These are phyloP conservation scores for Talaromyces rugulosus DNA, from an alignment of 2,329 filamentous ascomycete species.

Conservation along the genomic window DNA sequence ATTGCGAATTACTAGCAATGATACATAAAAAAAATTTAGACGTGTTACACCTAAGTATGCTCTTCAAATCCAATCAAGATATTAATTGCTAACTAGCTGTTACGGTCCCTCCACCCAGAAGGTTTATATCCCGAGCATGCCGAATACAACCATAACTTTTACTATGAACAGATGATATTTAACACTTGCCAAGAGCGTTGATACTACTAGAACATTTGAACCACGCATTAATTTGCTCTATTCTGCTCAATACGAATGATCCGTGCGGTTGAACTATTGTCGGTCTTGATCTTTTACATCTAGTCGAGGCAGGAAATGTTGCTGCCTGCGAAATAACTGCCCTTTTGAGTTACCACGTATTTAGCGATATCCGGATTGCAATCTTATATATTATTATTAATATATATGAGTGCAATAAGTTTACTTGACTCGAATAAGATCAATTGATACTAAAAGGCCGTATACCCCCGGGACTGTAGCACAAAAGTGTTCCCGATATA, in stretches of 20 bases:
- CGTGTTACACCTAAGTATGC: no score
- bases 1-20: no score
- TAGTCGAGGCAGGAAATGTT: not conserved
- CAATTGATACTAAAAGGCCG: no score
- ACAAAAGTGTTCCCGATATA: not conserved
- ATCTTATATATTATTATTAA: not conserved
- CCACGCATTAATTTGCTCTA: not conserved
- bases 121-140: no score
- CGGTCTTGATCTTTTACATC: not conserved
- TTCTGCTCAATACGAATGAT: not conserved
- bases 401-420: not conserved
- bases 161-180: no score
- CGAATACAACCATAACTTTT: no score
- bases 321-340: not conserved
- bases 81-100: no score
- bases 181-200: no score
- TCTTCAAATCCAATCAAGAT: no score
- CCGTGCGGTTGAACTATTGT: not conserved
- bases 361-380: not conserved
- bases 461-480: not conserved
- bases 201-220: no score
- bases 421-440: not conserved
- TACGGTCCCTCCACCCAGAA: no score
- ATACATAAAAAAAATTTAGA: no score
- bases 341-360: not conserved